phyloP scores from a whole-genome alignment of 306 rosid species.

The Trifolium dubium region DNA sequence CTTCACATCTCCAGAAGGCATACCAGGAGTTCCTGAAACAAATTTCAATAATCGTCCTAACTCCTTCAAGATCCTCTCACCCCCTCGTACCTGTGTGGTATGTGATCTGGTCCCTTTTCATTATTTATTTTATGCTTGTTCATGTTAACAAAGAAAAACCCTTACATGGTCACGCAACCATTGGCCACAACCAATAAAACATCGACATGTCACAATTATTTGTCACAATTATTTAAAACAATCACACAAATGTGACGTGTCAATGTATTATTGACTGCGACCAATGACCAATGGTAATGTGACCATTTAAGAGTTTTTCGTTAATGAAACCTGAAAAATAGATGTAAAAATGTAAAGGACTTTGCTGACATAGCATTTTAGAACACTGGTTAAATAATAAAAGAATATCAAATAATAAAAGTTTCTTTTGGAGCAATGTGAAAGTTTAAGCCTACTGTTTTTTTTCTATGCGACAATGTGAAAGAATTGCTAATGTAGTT shows the following conservation, averaged over 20 bases:
- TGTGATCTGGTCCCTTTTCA: slow-evolving; percentile 36
- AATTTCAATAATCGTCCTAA: slow-evolving; percentile 95
- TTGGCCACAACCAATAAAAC: too few species aligned
- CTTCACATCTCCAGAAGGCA: slow-evolving; percentile 92
- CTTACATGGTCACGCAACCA: too few species aligned
- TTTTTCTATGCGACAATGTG: background rate
- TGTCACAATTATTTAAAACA: too few species aligned
- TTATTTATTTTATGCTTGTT: background rate
- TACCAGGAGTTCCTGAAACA: slow-evolving; percentile 87
- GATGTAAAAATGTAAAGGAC: background rate
- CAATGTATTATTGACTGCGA: too few species aligned
- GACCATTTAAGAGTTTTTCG: too few species aligned
- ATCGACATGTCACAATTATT: too few species aligned
- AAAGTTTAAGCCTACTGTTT: background rate
- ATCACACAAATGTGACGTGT: too few species aligned
- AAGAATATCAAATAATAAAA: background rate
- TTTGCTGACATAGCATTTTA: background rate
- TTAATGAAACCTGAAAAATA: background rate
- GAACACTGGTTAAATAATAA: background rate
- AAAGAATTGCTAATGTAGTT: background rate
- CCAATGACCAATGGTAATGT: too few species aligned
- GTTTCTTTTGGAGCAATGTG: background rate
- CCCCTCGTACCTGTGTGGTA: slow-evolving; percentile 82
- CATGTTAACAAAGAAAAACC: background rate
- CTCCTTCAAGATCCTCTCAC: slow-evolving; percentile 87